Evolutionary conservation across 306 rosid species (phyloP), one percentile per base, ranked within the genome.

Genomic region (Vigna trinervia): DNA sequence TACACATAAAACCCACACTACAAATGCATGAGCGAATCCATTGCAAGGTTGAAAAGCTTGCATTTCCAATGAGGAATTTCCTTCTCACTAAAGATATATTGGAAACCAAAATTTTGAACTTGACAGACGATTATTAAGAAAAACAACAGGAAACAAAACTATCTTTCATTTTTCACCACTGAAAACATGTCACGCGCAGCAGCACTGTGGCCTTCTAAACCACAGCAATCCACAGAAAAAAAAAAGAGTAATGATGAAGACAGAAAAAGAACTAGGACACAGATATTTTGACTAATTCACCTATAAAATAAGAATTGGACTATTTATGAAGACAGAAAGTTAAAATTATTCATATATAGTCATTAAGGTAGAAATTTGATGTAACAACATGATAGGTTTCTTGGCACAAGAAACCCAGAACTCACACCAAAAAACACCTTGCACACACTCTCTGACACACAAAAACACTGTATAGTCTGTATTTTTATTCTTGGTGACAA

Each of bases 11-110:
- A 38, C 20, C 39, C n/a, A 68, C 58, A 61, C 45, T 50, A 20
- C 53, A n/a, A 30, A 82, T 57, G 75, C 66, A 36, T 47, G 58
- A 14, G 4, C 20, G 41, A 59, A 53, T 11, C 79, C 61, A 36
- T 45, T 32, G 14, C 38, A 56, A 14, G 48, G 73, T 72, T 72
- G 47, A 64, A 47, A 34, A 32, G 74, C 19, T 61, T 46, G 50
- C 38, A 51, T 23, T 77, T 80, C 39, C 51, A 26, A 26, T 48
- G n/a, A 74, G 45, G 38, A 41, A 53, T 70, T 76, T 47, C 50
- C 20, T 63, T 65, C 56, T 54, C 48, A 54, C 7, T 50, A 38
- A 41, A 61, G 67, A 67, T 54, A 53, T 66, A 72, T 36, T 51
- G 46, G 68, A 23, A 26, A 46, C 52, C 17, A 47, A 59, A 32